These are phyloP conservation scores for Termitomyces sp. DNA, from an alignment of 768 basidiomycete species.

Conservation along the genomic window DNA sequence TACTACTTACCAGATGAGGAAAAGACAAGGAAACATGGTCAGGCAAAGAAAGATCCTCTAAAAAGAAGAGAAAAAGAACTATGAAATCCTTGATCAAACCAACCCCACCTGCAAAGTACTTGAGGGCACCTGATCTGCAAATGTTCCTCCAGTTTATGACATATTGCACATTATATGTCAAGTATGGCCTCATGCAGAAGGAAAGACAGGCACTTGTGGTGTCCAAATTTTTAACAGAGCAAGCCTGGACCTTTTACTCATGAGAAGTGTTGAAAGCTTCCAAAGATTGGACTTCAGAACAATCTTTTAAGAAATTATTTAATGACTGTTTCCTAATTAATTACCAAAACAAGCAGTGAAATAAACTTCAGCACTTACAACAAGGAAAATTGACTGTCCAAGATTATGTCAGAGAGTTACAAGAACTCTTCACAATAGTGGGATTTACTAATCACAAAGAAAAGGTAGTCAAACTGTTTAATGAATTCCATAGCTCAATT, in stretches of 20 bases:
- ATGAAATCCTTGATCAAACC: neutral
- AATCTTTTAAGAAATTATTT: neutral
- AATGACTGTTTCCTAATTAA: neutral
- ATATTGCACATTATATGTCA: neutral
- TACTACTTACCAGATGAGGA: too few relatives aligned
- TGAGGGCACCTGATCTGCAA: neutral
- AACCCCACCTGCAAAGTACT: neutral
- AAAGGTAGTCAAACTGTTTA: too few relatives aligned
- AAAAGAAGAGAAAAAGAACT: too few relatives aligned
- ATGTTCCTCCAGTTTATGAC: neutral
- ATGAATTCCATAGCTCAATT: too few relatives aligned
- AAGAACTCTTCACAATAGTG: too few relatives aligned
- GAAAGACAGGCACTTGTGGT: neutral
- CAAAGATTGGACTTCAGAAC: neutral
- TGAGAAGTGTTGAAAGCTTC: neutral
- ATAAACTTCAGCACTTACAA: too few relatives aligned
- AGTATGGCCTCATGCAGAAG: neutral
- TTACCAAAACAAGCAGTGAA: neutral
- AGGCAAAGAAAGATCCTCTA: too few relatives aligned
- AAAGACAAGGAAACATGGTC: too few relatives aligned
- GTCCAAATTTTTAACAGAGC: neutral
- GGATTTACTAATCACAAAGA: too few relatives aligned
- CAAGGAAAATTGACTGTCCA: too few relatives aligned
- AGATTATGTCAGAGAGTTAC: too few relatives aligned
- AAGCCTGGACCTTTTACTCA: neutral